Base-by-base conservation (phyloP, 768 basidiomycete genomes). In the Suillus weaverae region DNA sequence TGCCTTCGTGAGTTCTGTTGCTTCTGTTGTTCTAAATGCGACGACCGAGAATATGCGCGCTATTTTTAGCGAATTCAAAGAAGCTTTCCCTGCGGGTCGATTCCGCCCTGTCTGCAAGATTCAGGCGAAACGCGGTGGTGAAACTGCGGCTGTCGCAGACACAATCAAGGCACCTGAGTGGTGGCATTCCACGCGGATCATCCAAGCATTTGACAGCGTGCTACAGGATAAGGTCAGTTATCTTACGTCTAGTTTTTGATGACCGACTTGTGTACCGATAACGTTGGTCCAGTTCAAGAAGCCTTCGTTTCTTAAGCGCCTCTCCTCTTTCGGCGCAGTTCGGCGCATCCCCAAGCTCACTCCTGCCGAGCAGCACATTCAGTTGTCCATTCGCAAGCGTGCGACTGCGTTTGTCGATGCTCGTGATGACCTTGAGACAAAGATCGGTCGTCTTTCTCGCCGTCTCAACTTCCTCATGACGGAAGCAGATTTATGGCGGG, bases 371-470 rank as follows among this genome's bases (percentile, higher is more conserved):
- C 91, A 94, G 76, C 83, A 87, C 64, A 90, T 95, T 66, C 93
- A 95, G 74, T 82, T 84, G 55, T 94, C 94, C 61, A 95, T 97
- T 75, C 89, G 95, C 68, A 92, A 92, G 75, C 90, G 95, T 48
- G 95, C 95, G n/a, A 91, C 90, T 4, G 94, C 94, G 43, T 97
- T 96, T 70, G 94, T 97, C 46, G 94, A 97, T 73, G 92, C 94
- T 13, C 85, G 95, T 41, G 95, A 96, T 74, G 94, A 95, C 70
- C 86, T 97, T 30, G 95, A 97, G 81, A 92, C 92, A 54, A 96
- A 95, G 83, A 94, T 95, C 68, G 94, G 93, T 36, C 87, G 94
- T 48, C 83, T 95, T 36, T 91, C 89, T 51, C 85, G 93, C 62
- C 84, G 94, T 57, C 85, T 95, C 68, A 94, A 94, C 79, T 95